Evolutionary conservation across 768 basidiomycete species (phyloP), one percentile per base, ranked within the genome.

Genomic region (Calvatia gigantea): DNA sequence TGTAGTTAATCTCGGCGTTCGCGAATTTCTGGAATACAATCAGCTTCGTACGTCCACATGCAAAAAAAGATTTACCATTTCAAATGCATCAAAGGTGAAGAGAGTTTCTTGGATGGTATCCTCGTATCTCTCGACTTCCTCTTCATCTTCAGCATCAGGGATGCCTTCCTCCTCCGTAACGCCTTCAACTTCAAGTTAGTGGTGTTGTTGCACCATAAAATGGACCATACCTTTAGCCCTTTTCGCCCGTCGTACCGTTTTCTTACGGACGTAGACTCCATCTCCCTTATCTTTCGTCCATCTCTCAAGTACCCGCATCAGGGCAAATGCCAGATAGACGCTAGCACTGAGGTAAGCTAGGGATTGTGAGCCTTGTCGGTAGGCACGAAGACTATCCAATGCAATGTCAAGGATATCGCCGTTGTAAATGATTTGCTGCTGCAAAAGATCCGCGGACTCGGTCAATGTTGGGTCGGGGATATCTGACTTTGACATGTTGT

Each of bases 341-440:
- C 90, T 87, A 1, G 94, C 83, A 66, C 94, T 90, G 50, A 98
- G 84, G 73, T 93, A 98, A 6, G 86, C 84, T 46, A 88, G 71
- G 1, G 81, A 82, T 61, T 89, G 87, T 5, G 91, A 87, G 47
- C 86, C 93, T 43, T 87, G 81, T 61, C 87, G 90, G 76, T 94
- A 98, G 23, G 76, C 74, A 45, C 82, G 76, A 46, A 98, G 69
- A 52, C 89, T 86, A 23, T 89, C 86, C 41, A 94, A 74, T 0
- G 94, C 82, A 21, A 94, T 83, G 61, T 98, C 95, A 51, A 98
- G 84, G 15, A 95, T 86, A 60, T 98, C 94, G 31, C 92, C 94
- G 62, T 94, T 94, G 74, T 98, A 98, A 64, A 98, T 88, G 23
- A 99, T 75, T 67, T 97, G 92, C 60, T 93, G 85, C 62, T 94